Evolutionary conservation across 2,329 filamentous ascomycete species (phyloP), one percentile per base, ranked within the genome.

Genomic region (Neofusicoccum parvum): DNA sequence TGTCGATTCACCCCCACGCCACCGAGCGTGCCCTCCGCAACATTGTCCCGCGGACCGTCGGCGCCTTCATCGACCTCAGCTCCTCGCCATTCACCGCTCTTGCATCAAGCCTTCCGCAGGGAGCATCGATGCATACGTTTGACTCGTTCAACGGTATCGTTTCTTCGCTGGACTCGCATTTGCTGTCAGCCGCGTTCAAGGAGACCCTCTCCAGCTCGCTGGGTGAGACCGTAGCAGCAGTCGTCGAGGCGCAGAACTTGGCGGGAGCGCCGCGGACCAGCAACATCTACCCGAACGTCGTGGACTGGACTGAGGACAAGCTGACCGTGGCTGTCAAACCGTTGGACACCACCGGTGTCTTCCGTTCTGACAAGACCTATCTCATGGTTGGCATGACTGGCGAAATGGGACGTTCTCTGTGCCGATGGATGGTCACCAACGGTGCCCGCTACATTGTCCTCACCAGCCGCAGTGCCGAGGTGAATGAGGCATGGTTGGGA

Each of bases 381-480:
- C 62, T 67, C 32, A 48, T 74, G 5, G 51, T 72, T 2, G 73
- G 73, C 3, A 41, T 73, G 9, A 65, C 69, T 0, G 72, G 72
- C 2, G 68, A 65, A 1, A 15, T 74, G 20, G 73, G 72, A 1
- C 53, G 64, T 0, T 70, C 70, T 0, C 49, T 74, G 0, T 64
- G 62, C 17, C 5, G 66, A 12, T 75, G 70, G 69, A 73, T 75
- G 72, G 58, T 72, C 1, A 14, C n/a, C 2, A 63, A 69, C 20
- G 71, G 71, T 0, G 74, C 72, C 3, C 62, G 64, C 15, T n/a
- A 70, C 27, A 46, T 75, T 23, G 68, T 69, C 4, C 32, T 85
- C 2, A 75, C 78, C 0, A 81, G 79, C 53, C 77, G 82, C 1
- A 74, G 72, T 12, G 77, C 79, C 3, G 69, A 75, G 2, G 65